A percentile compares a stretch with the other conserved stretches of the same genome.
Evolutionary conservation across 2,329 filamentous ascomycete genomes (phyloP).

Genomic region (Aspergillus melleus): DNA sequence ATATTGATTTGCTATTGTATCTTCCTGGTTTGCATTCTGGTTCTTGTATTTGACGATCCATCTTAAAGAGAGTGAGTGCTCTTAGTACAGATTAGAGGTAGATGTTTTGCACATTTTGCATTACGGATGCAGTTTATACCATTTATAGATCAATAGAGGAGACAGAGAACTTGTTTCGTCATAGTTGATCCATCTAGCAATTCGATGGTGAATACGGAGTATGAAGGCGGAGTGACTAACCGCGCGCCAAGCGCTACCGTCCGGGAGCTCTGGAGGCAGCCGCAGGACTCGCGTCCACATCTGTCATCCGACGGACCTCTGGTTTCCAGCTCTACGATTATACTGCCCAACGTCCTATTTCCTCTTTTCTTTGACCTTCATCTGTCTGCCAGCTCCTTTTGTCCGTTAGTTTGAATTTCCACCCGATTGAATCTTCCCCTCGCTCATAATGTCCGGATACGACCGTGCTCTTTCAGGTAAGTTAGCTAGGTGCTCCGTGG

Average conservation of each 20-base stretch:
- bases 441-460: constrained; percentile 75
- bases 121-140: too few relatives aligned
- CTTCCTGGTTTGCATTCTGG: not conserved
- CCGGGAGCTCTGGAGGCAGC: constrained; percentile 27
- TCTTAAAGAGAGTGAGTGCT: too few relatives aligned
- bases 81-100: too few relatives aligned
- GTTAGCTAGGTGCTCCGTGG: constrained; percentile 37
- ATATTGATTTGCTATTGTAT: constrained; percentile 7
- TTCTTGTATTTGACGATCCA: too few relatives aligned
- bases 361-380: constrained; percentile 4
- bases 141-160: too few relatives aligned
- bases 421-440: constrained; percentile 1
- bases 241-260: not conserved
- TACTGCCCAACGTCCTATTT: too few relatives aligned
- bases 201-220: too few relatives aligned
- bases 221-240: too few relatives aligned
- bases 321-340: constrained; percentile 4
- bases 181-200: too few relatives aligned
- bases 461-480: constrained; percentile 98
- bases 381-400: not conserved
- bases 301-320: constrained; percentile 12
- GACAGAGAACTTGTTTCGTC: too few relatives aligned
- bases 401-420: not conserved
- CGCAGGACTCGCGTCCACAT: constrained; percentile 29
- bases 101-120: too few relatives aligned